phyloP scores from a whole-genome alignment of 2,329 filamentous ascomycete species.

The Lachnellula hyalina region DNA sequence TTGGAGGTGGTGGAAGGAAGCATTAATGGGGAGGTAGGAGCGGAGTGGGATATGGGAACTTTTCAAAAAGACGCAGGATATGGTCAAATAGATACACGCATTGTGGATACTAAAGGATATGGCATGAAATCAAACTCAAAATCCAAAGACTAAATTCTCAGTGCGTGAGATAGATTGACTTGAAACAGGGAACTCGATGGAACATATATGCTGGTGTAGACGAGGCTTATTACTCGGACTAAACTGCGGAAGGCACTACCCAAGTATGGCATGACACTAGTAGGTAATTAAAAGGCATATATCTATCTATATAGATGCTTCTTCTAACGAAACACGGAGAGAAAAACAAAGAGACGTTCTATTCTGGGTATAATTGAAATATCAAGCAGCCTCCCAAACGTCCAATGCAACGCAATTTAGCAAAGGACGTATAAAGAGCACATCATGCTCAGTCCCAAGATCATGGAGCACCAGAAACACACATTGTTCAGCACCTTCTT shows the following conservation, averaged over 20 bases:
- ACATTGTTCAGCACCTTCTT: slow-evolving; percentile 79
- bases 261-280: not conserved
- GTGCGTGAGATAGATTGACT: too few species aligned
- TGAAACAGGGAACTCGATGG: too few species aligned
- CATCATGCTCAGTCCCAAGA: slow-evolving; percentile 69
- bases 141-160: too few species aligned
- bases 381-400: not conserved
- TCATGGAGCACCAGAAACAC: slow-evolving; percentile 90
- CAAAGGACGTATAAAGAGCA: slow-evolving; percentile 25
- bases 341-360: not conserved
- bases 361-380: not conserved
- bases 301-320: not conserved
- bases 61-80: too few species aligned
- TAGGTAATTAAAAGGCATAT: not conserved
- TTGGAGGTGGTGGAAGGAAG: not conserved
- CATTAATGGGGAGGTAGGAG: not conserved
- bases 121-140: too few species aligned
- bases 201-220: too few species aligned
- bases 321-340: not conserved
- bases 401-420: slow-evolving; percentile 4
- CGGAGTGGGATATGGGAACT: too few species aligned
- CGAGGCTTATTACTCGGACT: not conserved
- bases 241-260: not conserved
- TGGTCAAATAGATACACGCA: too few species aligned
- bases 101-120: too few species aligned